A percentile compares a stretch with the other conserved stretches of the same genome.
Conservation (phyloP, 331 rosid species). For the Pyrus hybrid region DNA sequence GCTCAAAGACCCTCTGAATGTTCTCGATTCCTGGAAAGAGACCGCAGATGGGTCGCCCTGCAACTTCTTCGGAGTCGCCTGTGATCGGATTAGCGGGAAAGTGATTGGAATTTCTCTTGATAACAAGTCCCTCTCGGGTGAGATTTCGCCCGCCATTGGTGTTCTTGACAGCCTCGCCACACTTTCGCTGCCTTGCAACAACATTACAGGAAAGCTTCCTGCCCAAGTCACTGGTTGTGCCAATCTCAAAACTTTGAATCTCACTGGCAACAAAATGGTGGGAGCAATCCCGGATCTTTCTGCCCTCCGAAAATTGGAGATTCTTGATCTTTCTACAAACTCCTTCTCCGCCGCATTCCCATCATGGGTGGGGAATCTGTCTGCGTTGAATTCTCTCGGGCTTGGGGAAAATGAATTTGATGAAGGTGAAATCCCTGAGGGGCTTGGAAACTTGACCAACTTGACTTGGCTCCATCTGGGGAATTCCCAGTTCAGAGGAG, state of each 20-base stretch:
- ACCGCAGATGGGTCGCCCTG: slow-evolving; percentile 39
- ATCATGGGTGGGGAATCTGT: slow-evolving; percentile 68
- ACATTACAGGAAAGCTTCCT: slow-evolving; percentile 61
- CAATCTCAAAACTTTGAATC: slow-evolving; percentile 59
- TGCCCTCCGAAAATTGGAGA: slow-evolving; percentile 37
- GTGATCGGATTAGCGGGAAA: slow-evolving; percentile 42
- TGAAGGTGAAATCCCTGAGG: slow-evolving; percentile 47
- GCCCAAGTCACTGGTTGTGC: slow-evolving; percentile 30
- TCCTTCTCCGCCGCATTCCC: slow-evolving; percentile 57
- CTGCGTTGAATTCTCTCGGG: slow-evolving; percentile 35
- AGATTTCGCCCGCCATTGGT: slow-evolving; percentile 49
- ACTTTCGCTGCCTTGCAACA: slow-evolving; percentile 50
- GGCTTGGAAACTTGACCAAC: slow-evolving; percentile 57
- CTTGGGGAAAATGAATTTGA: slow-evolving; percentile 53
- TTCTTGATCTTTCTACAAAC: slow-evolving; percentile 67
- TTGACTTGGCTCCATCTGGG: slow-evolving; percentile 77
- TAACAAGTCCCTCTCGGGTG: slow-evolving; percentile 60
- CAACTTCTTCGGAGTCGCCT: slow-evolving; percentile 49
- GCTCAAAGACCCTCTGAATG: slow-evolving; percentile 56
- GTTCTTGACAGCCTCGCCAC: slow-evolving; percentile 41
- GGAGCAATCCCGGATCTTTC: slow-evolving; percentile 76
- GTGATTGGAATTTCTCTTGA: slow-evolving; percentile 54
- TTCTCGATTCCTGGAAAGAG: slow-evolving; percentile 56
- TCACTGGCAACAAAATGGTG: slow-evolving; percentile 40
- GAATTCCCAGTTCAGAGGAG: slow-evolving; percentile 58